A percentile compares a stretch with the other conserved stretches of the same genome.
phyloP scores from a whole-genome alignment of 345 rosid genomes.

The Gynandropsis gynandra region DNA sequence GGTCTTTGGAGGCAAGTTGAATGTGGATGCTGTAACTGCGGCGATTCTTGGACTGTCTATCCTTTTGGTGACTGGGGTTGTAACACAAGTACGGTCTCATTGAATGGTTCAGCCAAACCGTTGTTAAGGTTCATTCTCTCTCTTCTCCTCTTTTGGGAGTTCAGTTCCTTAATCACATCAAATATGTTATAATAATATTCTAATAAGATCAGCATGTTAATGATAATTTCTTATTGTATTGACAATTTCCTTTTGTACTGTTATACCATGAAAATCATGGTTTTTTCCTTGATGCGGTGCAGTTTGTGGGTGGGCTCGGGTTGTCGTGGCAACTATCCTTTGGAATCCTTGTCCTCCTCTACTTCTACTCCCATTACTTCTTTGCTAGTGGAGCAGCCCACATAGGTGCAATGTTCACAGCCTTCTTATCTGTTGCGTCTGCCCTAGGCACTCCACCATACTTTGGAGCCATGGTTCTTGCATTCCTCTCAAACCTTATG shows the following conservation, averaged over 20 bases:
- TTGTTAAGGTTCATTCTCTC: slow-evolving; percentile 68
- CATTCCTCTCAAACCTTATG: slow-evolving; percentile 95
- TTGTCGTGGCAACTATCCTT: slow-evolving; percentile 94
- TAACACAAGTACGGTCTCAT: slow-evolving; percentile 96
- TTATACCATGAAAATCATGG: background rate
- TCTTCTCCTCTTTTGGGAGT: too few relatives aligned
- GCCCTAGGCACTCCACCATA: slow-evolving; percentile 96
- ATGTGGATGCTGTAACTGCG: slow-evolving; percentile 92
- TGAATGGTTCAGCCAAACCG: slow-evolving; percentile 96
- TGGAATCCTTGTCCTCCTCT: slow-evolving; percentile 89
- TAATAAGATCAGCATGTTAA: too few relatives aligned
- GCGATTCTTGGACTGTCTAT: slow-evolving; percentile 96
- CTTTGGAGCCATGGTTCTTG: slow-evolving; percentile 77
- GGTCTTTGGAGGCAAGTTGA: slow-evolving; percentile 75
- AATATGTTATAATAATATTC: too few relatives aligned
- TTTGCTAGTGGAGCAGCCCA: slow-evolving; percentile 99
- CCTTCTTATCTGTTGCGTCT: slow-evolving; percentile 93
- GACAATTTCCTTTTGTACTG: too few relatives aligned
- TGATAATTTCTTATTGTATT: too few relatives aligned
- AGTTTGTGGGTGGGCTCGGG: slow-evolving; percentile 98
- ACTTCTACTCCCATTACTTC: slow-evolving; percentile 99
- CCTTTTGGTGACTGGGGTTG: slow-evolving; percentile 87
- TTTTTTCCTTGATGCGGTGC: slow-evolving; percentile 22
- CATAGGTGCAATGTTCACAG: slow-evolving; percentile 97
- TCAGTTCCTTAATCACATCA: too few relatives aligned